These are phyloP conservation scores for Cymbidium sinense DNA, from an alignment of 106 monocot genomes.

Conservation along the genomic window DNA sequence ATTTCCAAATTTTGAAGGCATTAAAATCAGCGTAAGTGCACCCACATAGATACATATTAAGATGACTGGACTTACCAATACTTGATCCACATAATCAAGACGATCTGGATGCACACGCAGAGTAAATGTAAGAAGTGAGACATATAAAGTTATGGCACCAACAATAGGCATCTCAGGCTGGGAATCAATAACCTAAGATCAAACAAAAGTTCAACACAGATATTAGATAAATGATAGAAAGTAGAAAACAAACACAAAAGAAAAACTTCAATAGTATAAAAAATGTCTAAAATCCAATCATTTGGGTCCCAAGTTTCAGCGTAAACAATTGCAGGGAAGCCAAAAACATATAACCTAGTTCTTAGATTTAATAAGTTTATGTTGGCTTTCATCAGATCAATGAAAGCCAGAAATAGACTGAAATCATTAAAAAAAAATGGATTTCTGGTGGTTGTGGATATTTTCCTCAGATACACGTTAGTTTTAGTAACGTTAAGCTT, in stretches of 20 bases:
- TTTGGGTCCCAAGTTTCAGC: not conserved
- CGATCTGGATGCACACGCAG: conserved; percentile 96
- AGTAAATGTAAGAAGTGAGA: conserved; percentile 94
- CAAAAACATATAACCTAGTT: not conserved
- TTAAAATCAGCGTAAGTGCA: not conserved
- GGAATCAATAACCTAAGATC: conserved; percentile 85
- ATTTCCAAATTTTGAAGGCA: not conserved
- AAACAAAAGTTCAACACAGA: not conserved
- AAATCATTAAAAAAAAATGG: not conserved
- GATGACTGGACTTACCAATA: conserved; percentile 53
- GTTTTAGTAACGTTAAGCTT: not conserved
- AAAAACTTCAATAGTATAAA: not conserved
- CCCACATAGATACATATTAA: not conserved
- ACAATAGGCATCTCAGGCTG: conserved; percentile 90
- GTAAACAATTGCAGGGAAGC: not conserved
- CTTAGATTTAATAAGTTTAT: not conserved
- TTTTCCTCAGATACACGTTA: not conserved
- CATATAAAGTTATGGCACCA: conserved; percentile 81
- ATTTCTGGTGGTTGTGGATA: not conserved
- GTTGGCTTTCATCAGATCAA: not conserved
- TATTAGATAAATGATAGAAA: not conserved
- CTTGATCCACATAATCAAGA: conserved; percentile 98
- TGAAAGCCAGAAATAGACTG: not conserved
- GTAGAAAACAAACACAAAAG: not conserved
- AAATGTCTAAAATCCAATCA: not conserved